A percentile compares a stretch with the other conserved stretches of the same genome.
Conservation (phyloP, 2,329 filamentous ascomycete genomes). For the Thelonectria olida region DNA sequence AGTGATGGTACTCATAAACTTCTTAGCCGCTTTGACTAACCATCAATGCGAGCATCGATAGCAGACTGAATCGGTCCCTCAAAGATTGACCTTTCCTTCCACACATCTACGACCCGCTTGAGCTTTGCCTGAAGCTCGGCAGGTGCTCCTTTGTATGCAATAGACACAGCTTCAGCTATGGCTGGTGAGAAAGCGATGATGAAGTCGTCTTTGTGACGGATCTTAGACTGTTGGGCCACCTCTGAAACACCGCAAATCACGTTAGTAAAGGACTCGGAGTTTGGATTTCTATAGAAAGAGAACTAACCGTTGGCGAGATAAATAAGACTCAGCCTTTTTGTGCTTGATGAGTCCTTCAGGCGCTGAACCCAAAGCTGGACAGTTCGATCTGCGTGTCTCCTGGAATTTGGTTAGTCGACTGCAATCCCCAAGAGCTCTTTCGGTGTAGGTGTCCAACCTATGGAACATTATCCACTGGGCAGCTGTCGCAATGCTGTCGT, state of each 20-base stretch:
- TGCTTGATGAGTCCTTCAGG: constrained; percentile 85
- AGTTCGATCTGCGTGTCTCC: constrained; percentile 90
- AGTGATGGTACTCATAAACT: constrained; percentile 12
- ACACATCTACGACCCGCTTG: constrained; percentile 90
- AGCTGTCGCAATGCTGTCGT: constrained; percentile 95
- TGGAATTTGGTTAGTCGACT: constrained; percentile 47
- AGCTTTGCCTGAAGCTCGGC: constrained; percentile 89
- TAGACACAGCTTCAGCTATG: constrained; percentile 87
- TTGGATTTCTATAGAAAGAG: not conserved
- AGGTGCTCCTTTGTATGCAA: constrained; percentile 90
- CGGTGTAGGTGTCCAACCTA: constrained; percentile 65
- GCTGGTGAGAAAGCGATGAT: constrained; percentile 90
- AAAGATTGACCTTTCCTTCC: constrained; percentile 88
- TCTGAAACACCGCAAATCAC: constrained; percentile 60
- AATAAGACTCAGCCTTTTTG: constrained; percentile 88
- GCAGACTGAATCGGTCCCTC: constrained; percentile 80
- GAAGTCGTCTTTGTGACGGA: constrained; percentile 91
- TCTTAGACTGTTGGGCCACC: constrained; percentile 95
- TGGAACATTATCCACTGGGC: constrained; percentile 99
- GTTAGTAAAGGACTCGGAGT: constrained; percentile 15
- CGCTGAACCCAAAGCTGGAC: constrained; percentile 92
- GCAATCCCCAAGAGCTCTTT: not conserved
- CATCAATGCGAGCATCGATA: constrained; percentile 81
- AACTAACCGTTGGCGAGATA: constrained; percentile 91
- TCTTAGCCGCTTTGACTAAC: constrained; percentile 52